Percentiles rank a stretch among this genome's conserved stretches.
Evolutionary conservation across 2,329 filamentous ascomycete genomes (phyloP).

Genomic region (Triangularia verruculosa): DNA sequence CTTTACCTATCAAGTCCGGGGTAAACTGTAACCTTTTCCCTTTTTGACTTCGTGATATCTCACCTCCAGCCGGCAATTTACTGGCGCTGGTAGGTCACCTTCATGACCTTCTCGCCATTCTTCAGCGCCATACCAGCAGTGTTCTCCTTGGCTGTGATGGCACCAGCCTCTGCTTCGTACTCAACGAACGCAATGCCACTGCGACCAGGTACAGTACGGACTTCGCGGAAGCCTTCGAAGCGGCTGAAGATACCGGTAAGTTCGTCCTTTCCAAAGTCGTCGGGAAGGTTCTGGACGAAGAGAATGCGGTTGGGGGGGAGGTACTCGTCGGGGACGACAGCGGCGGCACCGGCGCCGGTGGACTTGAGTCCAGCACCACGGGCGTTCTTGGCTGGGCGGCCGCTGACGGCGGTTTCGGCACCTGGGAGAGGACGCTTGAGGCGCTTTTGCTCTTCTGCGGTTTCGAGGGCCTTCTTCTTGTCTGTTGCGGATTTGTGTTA

Average conservation of each 20-base stretch:
- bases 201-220: conserved; percentile 80
- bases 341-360: conserved; percentile 61
- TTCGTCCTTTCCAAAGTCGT: conserved; percentile 77
- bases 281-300: conserved; percentile 88
- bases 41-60: not conserved
- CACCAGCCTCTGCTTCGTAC: conserved; percentile 85
- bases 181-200: conserved; percentile 94
- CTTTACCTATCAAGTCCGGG: conserved; percentile 1
- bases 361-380: conserved; percentile 74
- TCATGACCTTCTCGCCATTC: conserved; percentile 72
- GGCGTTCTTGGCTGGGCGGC: conserved; percentile 63
- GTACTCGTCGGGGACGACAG: conserved; percentile 94
- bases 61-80: conserved; percentile 38
- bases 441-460: conserved; percentile 73
- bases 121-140: conserved; percentile 81
- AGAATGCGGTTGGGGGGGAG: conserved; percentile 96
- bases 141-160: conserved; percentile 90
- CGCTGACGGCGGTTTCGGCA: conserved; percentile 41
- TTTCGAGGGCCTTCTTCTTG: conserved; percentile 78
- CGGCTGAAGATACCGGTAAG: conserved; percentile 78
- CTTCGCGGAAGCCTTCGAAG: conserved; percentile 93
- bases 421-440: conserved; percentile 57
- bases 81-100: conserved; percentile 95
- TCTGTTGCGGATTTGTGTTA: conserved; percentile 38
- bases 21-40: not conserved